Evolutionary conservation across 1,284 basidiomycete species (phyloP).

Genomic region (Moniliella sp.): DNA sequence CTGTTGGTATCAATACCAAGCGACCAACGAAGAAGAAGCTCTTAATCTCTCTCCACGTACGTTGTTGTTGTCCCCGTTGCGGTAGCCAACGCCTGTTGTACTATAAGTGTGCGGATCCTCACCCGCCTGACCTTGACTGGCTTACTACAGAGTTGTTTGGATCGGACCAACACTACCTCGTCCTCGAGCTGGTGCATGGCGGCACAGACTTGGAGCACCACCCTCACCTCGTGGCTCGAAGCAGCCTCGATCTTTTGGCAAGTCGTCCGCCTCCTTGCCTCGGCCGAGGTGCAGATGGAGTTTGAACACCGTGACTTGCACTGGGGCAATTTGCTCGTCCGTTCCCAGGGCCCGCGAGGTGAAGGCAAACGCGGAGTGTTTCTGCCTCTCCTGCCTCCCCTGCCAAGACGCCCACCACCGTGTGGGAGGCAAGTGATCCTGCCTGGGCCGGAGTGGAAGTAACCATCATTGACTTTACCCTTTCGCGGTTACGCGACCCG

Average conservation of each 20-base stretch:
- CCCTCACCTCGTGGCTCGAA: slow-evolving; percentile 59
- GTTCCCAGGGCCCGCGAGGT: not conserved
- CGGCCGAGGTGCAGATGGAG: slow-evolving; percentile 52
- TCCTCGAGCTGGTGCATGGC: slow-evolving; percentile 69
- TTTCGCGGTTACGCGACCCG: no score
- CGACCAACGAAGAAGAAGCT: slow-evolving; percentile 43
- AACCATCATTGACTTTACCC: slow-evolving; percentile 79
- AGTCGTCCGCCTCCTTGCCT: slow-evolving; percentile 50
- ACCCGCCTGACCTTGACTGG: not conserved
- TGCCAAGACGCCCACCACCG: no score
- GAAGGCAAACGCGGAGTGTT: no score
- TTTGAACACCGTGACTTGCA: slow-evolving; percentile 98
- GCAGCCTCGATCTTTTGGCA: slow-evolving; percentile 78
- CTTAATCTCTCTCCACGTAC: no score
- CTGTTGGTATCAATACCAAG: slow-evolving; percentile 65
- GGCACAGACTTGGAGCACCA: slow-evolving; percentile 71
- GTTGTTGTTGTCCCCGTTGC: no score
- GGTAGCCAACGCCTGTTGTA: no score
- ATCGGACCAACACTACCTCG: slow-evolving; percentile 49
- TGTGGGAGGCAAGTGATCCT: no score
- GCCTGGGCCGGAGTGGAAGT: slow-evolving; percentile 43
- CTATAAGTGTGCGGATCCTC: not conserved
- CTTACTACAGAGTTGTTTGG: not conserved
- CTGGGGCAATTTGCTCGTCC: slow-evolving; percentile 82
- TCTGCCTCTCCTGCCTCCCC: no score